Conservation (phyloP, 768 basidiomycete species). For the Hypholoma sublateritium region DNA sequence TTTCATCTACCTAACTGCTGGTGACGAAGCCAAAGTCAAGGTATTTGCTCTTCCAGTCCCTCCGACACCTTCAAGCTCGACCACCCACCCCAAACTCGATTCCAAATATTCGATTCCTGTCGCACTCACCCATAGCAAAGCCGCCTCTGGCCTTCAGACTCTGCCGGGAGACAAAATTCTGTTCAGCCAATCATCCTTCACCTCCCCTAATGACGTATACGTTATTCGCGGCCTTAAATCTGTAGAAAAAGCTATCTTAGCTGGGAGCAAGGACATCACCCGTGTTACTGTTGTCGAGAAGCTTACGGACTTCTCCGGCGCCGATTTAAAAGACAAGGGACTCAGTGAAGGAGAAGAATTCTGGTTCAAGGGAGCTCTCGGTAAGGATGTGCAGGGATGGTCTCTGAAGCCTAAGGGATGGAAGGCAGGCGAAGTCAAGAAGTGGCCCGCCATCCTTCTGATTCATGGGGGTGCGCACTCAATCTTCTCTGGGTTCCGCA, state of each 20-base stretch:
- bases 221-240: constrained; percentile 40
- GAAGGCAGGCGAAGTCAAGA: constrained; percentile 60
- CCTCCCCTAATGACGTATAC: constrained; percentile 79
- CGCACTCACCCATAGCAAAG: constrained; percentile 56
- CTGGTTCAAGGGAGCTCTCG: constrained; percentile 85
- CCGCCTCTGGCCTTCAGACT: constrained; percentile 61
- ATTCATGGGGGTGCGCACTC: constrained; percentile 68
- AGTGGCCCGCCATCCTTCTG: constrained; percentile 77
- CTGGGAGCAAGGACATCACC: constrained; percentile 25
- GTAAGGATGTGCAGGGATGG: constrained; percentile 82
- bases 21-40: constrained; percentile 77
- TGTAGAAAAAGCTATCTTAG: constrained; percentile 40
- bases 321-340: constrained; percentile 53
- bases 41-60: constrained; percentile 71
- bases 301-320: constrained; percentile 65
- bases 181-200: constrained; percentile 72
- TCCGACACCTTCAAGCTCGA: constrained; percentile 53
- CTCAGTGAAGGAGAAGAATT: constrained; percentile 75
- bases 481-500: neutral
- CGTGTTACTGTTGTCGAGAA: constrained; percentile 43
- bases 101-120: constrained; percentile 52
- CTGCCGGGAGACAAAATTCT: constrained; percentile 63
- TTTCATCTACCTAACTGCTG: constrained; percentile 71
- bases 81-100: constrained; percentile 49
- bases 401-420: constrained; percentile 79